Base-by-base conservation (phyloP, 192 early-diverging fungal species). In the Spizellomyces punctatus region DNA sequence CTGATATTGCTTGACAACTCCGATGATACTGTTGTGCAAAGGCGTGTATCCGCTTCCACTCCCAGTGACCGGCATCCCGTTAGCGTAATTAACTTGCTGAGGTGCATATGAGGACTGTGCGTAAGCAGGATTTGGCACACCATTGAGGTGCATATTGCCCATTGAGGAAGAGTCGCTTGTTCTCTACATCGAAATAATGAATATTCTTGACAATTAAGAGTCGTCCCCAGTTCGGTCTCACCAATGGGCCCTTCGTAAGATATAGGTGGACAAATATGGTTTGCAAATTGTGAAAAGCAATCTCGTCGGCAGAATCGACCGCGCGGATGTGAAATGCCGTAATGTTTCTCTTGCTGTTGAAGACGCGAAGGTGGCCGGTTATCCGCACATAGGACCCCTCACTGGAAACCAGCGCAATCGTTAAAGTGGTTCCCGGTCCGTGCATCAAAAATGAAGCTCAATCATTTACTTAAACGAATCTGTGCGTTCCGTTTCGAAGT, bases 261-360 rank as follows among this genome's bases (percentile, higher is more conserved):
- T 69, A 76, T 65, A 91, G 67, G 64, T 95, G 91, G 21, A 81
- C 83, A 42, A 85, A 81, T 12, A 90, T 85, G 62, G 82, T 86
- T 60, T 91, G 89, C 46, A 94, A 70, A 46, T 83, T 83, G 71
- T 95, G 95, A 69, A 87, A 91, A 0, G 91, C 84, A 48, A 95
- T 80, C 73, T 94, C 92, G 79, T 96, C 91, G 56, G 86, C 80
- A 60, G 89, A 83, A 6, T 76, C 78, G 12, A 96, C 82, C 22
- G 85, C 85, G 1, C 87, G 82, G 46, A 95, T 84, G 47, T 82
- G 65, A 69, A 81, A 82, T 5, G 84, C 83, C 16, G 78, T 76
- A 46, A 94, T 63, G 36, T 67, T 78, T 10, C 82, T 76, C 61
- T 85, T 83, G 49, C 82, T 71, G 63, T 91, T 82, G 73, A 89